Evolutionary conservation across 2,329 filamentous ascomycete genomes (phyloP).

Genomic region (Calonectria pseudoreteaudii): DNA sequence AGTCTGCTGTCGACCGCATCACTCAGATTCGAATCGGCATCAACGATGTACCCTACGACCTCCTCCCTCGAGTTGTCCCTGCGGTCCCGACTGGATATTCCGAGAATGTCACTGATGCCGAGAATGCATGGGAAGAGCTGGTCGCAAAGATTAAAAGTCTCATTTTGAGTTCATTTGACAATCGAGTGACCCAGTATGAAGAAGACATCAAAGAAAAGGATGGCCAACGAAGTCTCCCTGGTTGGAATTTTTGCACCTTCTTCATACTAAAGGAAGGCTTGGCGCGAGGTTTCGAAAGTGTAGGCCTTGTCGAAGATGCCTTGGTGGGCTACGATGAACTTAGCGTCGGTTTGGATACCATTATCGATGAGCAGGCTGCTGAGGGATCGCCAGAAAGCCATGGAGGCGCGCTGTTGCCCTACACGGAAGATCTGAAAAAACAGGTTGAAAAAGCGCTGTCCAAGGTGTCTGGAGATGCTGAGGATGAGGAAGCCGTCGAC

Average conservation of each 20-base stretch:
- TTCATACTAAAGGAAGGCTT: constrained; percentile 97
- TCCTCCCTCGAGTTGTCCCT: constrained; percentile 71
- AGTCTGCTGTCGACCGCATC: constrained; percentile 80
- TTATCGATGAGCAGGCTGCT: constrained; percentile 78
- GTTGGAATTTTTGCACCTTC: constrained; percentile 99
- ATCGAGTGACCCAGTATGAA: constrained; percentile 92
- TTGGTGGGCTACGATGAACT: constrained; percentile 96
- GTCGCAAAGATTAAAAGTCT: constrained; percentile 87
- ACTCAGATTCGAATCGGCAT: constrained; percentile 85
- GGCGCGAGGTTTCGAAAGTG: constrained; percentile 93
- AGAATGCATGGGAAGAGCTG: constrained; percentile 85
- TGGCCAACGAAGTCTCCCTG: constrained; percentile 84
- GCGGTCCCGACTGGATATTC: constrained; percentile 72
- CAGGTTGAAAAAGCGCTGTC: constrained; percentile 66
- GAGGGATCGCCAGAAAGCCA: constrained; percentile 72
- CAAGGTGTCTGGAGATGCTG: constrained; percentile 46
- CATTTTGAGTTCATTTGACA: constrained; percentile 91
- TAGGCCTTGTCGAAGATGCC: constrained; percentile 95
- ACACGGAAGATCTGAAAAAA: constrained; percentile 79
- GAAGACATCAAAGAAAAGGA: constrained; percentile 97
- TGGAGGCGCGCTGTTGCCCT: constrained; percentile 77
- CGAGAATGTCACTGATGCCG: constrained; percentile 81
- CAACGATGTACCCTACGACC: constrained; percentile 75
- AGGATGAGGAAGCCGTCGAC: constrained; percentile 60
- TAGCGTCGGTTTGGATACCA: constrained; percentile 84